A percentile compares a stretch with the other conserved stretches of the same genome.
Evolutionary conservation across 1,284 basidiomycete species (phyloP).

Genomic region (Naganishia liquefaciens): DNA sequence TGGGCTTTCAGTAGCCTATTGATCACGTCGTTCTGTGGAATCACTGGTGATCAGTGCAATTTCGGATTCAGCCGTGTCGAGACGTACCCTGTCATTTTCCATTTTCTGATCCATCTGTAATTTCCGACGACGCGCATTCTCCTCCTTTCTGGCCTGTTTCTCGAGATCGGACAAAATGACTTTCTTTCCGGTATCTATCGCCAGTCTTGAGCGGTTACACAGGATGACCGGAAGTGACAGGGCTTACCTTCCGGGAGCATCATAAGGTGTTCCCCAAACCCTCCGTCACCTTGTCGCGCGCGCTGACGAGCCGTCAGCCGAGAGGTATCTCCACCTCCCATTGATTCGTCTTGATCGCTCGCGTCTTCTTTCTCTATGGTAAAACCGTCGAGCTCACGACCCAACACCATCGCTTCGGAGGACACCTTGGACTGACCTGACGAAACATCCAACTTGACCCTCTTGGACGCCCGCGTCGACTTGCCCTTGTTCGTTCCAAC

Average conservation of each 20-base stretch:
- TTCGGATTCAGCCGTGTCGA: neutral
- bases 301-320: constrained; percentile 34
- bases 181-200: constrained; percentile 27
- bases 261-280: constrained; percentile 26
- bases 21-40: constrained; percentile 31
- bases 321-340: constrained; percentile 7
- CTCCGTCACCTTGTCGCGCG: constrained; percentile 27
- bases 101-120: constrained; percentile 34
- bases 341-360: constrained; percentile 12
- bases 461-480: constrained; percentile 3
- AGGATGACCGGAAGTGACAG: neutral
- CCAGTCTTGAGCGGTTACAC: neutral
- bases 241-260: constrained; percentile 28
- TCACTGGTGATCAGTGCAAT: neutral
- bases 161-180: constrained; percentile 33
- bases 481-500: constrained; percentile 16
- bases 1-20: constrained; percentile 33
- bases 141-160: constrained; percentile 33
- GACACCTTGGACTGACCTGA: neutral
- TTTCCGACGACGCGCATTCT: constrained; percentile 32
- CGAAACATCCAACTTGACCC: constrained; percentile 8
- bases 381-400: too few species aligned
- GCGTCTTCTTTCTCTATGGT: constrained; percentile 10
- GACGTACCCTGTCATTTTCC: constrained; percentile 35
- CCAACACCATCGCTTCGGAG: too few species aligned